phyloP scores from a whole-genome alignment of 257 asterid species.

The Euphrasia confusa region DNA sequence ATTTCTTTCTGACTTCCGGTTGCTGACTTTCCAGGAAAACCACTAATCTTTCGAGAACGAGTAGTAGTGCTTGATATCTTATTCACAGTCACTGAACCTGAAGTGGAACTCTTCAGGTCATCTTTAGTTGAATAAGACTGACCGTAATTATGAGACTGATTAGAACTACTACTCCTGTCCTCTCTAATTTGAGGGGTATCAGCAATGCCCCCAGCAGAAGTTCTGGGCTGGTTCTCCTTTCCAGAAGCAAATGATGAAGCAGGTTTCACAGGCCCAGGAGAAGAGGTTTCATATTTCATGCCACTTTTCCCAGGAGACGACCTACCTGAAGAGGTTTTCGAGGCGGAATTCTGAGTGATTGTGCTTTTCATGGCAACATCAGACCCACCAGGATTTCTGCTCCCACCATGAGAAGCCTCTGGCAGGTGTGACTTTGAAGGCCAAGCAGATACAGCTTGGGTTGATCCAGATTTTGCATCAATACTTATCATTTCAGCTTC shows the following conservation, averaged over 20 bases:
- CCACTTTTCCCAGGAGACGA: slow-evolving; percentile 36
- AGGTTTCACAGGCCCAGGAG: slow-evolving; percentile 34
- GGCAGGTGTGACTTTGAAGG: slow-evolving; percentile 51
- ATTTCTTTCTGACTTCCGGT: slow-evolving; percentile 38
- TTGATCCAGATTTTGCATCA: slow-evolving; percentile 44
- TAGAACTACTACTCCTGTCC: slow-evolving; percentile 44
- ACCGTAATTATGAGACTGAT: slow-evolving; percentile 33
- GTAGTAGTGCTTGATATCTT: slow-evolving; percentile 30
- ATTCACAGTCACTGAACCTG: slow-evolving; percentile 29
- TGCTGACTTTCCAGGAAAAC: slow-evolving; percentile 25
- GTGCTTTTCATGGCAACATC: slow-evolving; percentile 41
- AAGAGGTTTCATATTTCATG: slow-evolving; percentile 37
- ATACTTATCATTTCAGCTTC: slow-evolving; percentile 54
- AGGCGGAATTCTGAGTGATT: slow-evolving; percentile 34
- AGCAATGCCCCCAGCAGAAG: slow-evolving; percentile 29
- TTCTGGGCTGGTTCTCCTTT: slow-evolving; percentile 38
- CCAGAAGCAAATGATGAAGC: slow-evolving; percentile 36
- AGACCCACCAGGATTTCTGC: slow-evolving; percentile 24
- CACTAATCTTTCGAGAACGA: slow-evolving; percentile 31
- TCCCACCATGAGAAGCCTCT: slow-evolving; percentile 47
- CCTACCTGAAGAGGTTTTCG: slow-evolving; percentile 35
- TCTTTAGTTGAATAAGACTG: slow-evolving; percentile 27
- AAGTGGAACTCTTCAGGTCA: slow-evolving; percentile 36
- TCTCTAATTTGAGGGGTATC: slow-evolving; percentile 37
- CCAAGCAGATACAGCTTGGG: slow-evolving; percentile 34